Evolutionary conservation across 1,284 basidiomycete genomes (phyloP).

Genomic region (Cutaneotrichosporon cutaneum): DNA sequence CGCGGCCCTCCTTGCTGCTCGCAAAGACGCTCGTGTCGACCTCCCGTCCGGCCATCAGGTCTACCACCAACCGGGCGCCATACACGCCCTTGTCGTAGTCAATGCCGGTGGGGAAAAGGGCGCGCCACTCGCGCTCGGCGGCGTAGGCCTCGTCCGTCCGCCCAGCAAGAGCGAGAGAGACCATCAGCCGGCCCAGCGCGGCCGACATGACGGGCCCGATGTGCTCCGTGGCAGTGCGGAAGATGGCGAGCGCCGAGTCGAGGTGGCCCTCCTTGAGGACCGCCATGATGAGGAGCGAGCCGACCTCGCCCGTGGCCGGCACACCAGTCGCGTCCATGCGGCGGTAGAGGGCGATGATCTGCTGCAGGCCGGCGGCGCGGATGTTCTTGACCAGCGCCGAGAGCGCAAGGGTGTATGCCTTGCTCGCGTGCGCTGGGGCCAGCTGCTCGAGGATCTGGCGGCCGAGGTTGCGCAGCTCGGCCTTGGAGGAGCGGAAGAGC

Average conservation of each 20-base stretch:
- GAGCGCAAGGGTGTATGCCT: constrained; percentile 25
- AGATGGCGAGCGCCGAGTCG: constrained; percentile 26
- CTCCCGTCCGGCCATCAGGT: constrained; percentile 30
- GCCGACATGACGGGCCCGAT: constrained; percentile 24
- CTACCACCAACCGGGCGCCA: constrained; percentile 36
- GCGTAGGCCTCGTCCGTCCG: constrained; percentile 29
- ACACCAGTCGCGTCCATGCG: constrained; percentile 27
- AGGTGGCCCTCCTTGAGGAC: constrained; percentile 29
- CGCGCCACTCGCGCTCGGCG: constrained; percentile 32
- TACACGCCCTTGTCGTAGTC: constrained; percentile 33
- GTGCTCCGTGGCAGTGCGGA: constrained; percentile 21
- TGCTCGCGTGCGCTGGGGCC: neutral
- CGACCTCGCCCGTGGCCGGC: constrained; percentile 18
- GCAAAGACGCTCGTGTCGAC: constrained; percentile 27
- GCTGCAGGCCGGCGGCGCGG: constrained; percentile 19
- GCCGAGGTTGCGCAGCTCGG: constrained; percentile 18
- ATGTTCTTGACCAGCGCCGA: constrained; percentile 19
- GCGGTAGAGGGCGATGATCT: constrained; percentile 29
- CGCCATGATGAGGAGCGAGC: constrained; percentile 25
- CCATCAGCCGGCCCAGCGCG: constrained; percentile 37
- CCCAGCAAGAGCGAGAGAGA: constrained; percentile 25
- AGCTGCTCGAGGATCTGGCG: constrained; percentile 14
- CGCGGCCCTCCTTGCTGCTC: neutral
- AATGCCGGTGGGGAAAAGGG: neutral
- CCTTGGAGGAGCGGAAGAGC: constrained; percentile 25